Conservation (phyloP, 139 green algal genomes). For the Eudorina sp. region DNA sequence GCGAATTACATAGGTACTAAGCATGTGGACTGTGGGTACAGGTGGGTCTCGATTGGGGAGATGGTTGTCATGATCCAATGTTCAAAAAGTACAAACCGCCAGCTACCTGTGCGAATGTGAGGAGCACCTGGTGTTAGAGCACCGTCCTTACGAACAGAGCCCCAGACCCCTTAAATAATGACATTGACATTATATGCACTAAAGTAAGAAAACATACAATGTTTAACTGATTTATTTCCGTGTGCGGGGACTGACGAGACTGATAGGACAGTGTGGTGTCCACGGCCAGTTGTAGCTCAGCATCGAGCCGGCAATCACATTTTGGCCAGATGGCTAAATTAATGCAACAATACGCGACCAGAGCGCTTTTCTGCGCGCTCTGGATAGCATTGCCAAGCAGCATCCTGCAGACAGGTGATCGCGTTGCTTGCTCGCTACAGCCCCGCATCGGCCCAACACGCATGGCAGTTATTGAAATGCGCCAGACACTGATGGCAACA, state of each 20-base stretch:
- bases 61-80: background rate
- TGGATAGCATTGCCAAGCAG: background rate
- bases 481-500: too few relatives aligned
- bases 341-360: too few relatives aligned
- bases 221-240: background rate
- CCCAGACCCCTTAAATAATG: background rate
- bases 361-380: background rate
- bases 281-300: too few relatives aligned
- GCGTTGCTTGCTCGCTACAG: too few relatives aligned
- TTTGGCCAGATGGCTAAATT: too few relatives aligned
- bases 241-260: too few relatives aligned
- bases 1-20: too few relatives aligned
- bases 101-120: background rate
- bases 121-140: background rate
- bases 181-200: background rate
- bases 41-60: background rate
- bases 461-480: too few relatives aligned
- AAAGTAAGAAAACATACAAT: background rate
- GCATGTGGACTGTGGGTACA: too few relatives aligned
- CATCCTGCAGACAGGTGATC: background rate
- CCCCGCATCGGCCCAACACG: too few relatives aligned
- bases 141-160: background rate
- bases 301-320: too few relatives aligned
- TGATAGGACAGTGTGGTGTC: too few relatives aligned
- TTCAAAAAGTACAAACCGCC: background rate